Conservation (phyloP, 73 alveolate genomes). For the Blepharisma japonicum region DNA sequence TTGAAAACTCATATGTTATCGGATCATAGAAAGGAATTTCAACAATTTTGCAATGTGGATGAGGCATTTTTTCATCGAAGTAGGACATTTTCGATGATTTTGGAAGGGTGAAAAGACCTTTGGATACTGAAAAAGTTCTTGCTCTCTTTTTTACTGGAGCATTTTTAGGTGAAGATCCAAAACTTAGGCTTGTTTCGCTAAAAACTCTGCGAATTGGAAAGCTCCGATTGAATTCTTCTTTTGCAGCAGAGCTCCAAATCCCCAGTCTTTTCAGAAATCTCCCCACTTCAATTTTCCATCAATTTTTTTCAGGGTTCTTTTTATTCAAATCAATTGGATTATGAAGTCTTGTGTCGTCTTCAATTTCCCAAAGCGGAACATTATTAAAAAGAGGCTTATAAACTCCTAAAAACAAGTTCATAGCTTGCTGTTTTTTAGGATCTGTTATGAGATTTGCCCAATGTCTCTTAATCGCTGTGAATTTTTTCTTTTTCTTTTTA, state of each 20-base stretch:
- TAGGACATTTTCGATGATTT: no score
- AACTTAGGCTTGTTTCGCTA: no score
- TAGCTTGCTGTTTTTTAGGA: constrained; percentile 59
- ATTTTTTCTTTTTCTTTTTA: constrained; percentile 67
- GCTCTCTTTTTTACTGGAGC: no score
- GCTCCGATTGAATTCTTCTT: no score
- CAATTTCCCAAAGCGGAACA: constrained; percentile 47
- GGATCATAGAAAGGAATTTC: no score
- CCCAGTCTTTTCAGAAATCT: neutral
- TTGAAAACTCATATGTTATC: no score
- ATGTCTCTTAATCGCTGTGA: constrained; percentile 79
- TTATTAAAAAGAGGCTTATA: constrained; percentile 40
- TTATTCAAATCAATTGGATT: neutral
- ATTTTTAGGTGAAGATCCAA: no score
- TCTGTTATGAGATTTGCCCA: constrained; percentile 73
- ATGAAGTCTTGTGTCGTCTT: constrained; percentile 34
- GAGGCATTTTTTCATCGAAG: no score
- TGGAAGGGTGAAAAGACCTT: no score
- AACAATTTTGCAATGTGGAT: no score
- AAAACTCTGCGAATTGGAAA: no score
- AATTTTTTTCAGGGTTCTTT: constrained; percentile 31
- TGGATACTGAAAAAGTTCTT: no score
- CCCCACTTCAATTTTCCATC: constrained; percentile 54
- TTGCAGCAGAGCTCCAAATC: neutral
- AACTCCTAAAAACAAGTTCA: constrained; percentile 79